phyloP scores from a whole-genome alignment of 345 rosid genomes.

The Raphanus raphanistrum region DNA sequence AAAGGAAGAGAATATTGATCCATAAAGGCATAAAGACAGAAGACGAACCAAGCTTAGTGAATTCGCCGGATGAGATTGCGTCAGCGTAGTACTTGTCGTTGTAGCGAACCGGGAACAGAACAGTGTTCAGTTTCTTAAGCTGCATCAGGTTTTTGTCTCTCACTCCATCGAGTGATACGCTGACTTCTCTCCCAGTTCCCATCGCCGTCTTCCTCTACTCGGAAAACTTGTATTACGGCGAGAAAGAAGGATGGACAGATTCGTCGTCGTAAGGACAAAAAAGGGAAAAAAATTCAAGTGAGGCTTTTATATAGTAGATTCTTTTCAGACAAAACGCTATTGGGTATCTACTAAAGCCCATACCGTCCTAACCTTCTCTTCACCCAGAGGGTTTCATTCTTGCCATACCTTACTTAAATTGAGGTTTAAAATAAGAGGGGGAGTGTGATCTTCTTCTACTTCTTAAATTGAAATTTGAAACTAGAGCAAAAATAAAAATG shows the following conservation, averaged over 20 bases:
- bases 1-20: not conserved
- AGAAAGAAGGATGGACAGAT: not conserved
- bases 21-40: not conserved
- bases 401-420: not conserved
- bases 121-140: slow-evolving; percentile 91
- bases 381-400: not conserved
- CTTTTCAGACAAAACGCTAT: not conserved
- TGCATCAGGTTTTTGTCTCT: slow-evolving; percentile 98
- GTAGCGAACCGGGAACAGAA: slow-evolving; percentile 90
- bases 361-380: not conserved
- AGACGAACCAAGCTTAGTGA: slow-evolving; percentile 80
- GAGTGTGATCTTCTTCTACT: not conserved
- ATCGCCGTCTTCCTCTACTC: slow-evolving; percentile 42
- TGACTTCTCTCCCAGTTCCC: slow-evolving; percentile 77
- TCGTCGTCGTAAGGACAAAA: slow-evolving; percentile 14
- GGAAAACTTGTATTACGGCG: slow-evolving; percentile 17
- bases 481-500: not conserved
- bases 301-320: not conserved
- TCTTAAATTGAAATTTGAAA: not conserved
- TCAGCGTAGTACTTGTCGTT: slow-evolving; percentile 89
- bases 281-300: not conserved
- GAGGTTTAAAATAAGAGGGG: not conserved
- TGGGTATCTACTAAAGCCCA: slow-evolving; percentile 4
- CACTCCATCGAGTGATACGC: slow-evolving; percentile 83
- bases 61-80: slow-evolving; percentile 84